phyloP scores from a whole-genome alignment of 1,139 yeast species.

The Debaryomycetaceae sp. region DNA sequence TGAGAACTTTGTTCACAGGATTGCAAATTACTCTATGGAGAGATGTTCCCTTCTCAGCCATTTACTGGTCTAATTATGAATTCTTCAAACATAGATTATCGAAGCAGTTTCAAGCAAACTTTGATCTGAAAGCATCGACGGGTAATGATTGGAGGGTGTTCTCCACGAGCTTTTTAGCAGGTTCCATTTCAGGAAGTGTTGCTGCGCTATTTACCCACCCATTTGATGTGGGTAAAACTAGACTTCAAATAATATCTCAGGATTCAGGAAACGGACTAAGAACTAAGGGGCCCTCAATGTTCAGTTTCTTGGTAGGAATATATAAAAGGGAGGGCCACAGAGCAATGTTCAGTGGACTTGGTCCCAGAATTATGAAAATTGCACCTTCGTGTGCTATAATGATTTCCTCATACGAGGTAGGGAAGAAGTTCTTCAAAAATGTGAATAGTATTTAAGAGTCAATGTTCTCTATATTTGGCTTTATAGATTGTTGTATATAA shows the following conservation, averaged over 20 bases:
- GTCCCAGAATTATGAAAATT: constrained; percentile 83
- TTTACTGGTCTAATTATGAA: constrained; percentile 91
- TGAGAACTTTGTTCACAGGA: constrained; percentile 73
- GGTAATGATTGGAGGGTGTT: constrained; percentile 55
- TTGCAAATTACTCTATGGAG: constrained; percentile 87
- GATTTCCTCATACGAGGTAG: constrained; percentile 93
- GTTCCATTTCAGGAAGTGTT: constrained; percentile 77
- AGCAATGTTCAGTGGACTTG: constrained; percentile 80
- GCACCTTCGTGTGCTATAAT: constrained; percentile 98
- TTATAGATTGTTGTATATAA: background rate
- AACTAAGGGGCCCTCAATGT: constrained; percentile 47
- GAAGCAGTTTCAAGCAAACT: constrained; percentile 21
- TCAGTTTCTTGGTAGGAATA: constrained; percentile 59
- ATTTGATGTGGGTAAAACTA: constrained; percentile 94
- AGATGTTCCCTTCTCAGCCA: constrained; percentile 95
- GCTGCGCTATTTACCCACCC: constrained; percentile 92
- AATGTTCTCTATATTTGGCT: background rate
- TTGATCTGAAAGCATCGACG: constrained; percentile 8
- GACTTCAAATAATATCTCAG: constrained; percentile 65
- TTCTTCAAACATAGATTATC: constrained; percentile 26
- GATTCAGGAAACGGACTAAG: constrained; percentile 10
- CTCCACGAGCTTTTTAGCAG: constrained; percentile 72
- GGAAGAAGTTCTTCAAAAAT: constrained; percentile 60
- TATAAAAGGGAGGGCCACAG: constrained; percentile 66
- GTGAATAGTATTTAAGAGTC: constrained; percentile 10